phyloP scores from a whole-genome alignment of 495 filamentous ascomycete species.

The Aspergillus nidulans region DNA sequence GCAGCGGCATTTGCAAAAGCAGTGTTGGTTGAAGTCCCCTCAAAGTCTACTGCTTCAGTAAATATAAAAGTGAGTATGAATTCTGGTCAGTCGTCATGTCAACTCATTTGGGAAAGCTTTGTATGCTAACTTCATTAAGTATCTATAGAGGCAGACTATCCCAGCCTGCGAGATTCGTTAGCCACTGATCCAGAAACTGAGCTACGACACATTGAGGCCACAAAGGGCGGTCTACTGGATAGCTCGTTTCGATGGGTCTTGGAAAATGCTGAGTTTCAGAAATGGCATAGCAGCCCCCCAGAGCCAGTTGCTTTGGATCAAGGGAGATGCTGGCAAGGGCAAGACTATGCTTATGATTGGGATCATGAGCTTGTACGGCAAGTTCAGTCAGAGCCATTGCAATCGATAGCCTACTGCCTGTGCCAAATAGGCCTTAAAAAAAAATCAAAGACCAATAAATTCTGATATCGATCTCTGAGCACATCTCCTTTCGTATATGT shows the following conservation, averaged over 20 bases:
- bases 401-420: neutral
- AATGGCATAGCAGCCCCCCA: conserved; percentile 27
- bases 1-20: conserved; percentile 39
- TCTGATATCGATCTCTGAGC: too few relatives aligned
- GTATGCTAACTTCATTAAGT: neutral
- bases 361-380: conserved; percentile 25
- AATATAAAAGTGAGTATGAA: neutral
- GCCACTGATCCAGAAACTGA: neutral
- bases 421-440: too few relatives aligned
- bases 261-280: conserved; percentile 25
- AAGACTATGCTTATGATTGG: conserved; percentile 47
- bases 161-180: conserved; percentile 1
- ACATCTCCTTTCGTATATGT: too few relatives aligned
- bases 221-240: conserved; percentile 33
- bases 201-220: conserved; percentile 26
- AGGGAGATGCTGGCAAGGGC: conserved; percentile 42
- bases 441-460: too few relatives aligned
- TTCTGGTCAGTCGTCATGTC: neutral
- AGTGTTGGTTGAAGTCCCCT: conserved; percentile 5
- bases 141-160: conserved; percentile 7
- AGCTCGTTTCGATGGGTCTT: conserved; percentile 40
- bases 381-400: neutral
- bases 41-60: neutral
- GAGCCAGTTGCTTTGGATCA: conserved; percentile 42
- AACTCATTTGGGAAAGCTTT: neutral